phyloP scores from a whole-genome alignment of 345 rosid species.

The Rubroshorea leprosula region DNA sequence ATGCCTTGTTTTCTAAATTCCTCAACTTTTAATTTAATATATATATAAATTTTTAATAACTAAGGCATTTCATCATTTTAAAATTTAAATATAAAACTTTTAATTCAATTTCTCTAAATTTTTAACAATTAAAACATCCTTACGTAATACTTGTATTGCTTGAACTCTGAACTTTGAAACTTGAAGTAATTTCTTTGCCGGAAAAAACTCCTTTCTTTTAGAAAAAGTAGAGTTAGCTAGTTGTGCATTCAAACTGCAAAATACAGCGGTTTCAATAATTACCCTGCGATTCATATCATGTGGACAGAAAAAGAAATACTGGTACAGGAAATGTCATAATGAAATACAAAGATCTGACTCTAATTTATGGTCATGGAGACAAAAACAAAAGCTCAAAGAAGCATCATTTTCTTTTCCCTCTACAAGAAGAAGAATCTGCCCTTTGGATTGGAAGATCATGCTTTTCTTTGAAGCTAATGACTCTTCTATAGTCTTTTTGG shows the following conservation, averaged over 20 bases:
- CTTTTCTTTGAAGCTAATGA: constrained; percentile 32
- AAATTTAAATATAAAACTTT: too few species aligned
- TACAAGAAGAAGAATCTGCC: constrained; percentile 24
- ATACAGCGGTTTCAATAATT: neutral
- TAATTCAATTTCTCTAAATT: too few species aligned
- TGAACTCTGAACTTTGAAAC: neutral
- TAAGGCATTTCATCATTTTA: too few species aligned
- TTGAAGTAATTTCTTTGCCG: neutral
- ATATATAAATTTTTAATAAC: too few species aligned
- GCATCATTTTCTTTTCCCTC: constrained; percentile 18
- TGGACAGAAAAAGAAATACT: neutral
- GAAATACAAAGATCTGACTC: constrained; percentile 13
- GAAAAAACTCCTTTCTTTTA: too few species aligned
- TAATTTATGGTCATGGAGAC: neutral
- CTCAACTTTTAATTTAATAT: too few species aligned
- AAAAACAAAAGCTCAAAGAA: constrained; percentile 16
- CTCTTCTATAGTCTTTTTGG: constrained; percentile 19
- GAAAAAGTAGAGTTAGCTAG: neutral
- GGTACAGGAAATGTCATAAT: neutral
- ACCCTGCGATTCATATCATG: neutral
- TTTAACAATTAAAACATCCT: too few species aligned
- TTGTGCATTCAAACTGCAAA: neutral
- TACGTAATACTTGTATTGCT: neutral
- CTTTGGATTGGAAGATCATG: constrained; percentile 20
- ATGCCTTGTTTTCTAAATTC: too few species aligned